Evolutionary conservation across 2,329 filamentous ascomycete species (phyloP).

Genomic region (Teratosphaeria destructans): DNA sequence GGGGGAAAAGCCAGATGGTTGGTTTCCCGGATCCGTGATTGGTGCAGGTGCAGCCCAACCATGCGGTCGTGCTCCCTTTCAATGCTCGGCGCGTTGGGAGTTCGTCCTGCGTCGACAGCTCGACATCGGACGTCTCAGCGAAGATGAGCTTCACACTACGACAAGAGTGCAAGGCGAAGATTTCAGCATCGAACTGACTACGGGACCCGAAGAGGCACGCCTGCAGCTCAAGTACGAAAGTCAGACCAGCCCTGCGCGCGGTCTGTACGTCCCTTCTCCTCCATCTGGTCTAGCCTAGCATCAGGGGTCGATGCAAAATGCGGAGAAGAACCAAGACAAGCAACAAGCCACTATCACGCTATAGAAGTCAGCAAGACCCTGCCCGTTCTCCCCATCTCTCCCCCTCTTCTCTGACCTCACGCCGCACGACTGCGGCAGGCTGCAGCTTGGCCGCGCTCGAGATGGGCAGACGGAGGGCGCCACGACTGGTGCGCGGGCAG

Average conservation of each 20-base stretch:
- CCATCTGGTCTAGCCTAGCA: constrained; percentile 5
- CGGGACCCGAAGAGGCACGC: neutral
- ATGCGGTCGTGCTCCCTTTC: neutral
- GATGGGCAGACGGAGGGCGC: neutral
- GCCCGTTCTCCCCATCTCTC: neutral
- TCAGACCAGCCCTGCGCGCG: neutral
- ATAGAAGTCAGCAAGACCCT: neutral
- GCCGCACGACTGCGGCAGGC: neutral
- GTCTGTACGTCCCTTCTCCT: neutral
- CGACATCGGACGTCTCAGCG: neutral
- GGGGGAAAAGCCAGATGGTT: constrained; percentile 5
- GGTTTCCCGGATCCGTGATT: neutral
- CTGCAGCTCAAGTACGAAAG: neutral
- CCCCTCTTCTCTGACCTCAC: neutral
- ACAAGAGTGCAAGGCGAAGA: neutral
- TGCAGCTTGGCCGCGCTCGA: neutral
- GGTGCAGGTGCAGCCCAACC: neutral
- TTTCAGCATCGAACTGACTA: neutral
- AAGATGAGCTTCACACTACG: neutral
- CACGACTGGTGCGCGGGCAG: neutral
- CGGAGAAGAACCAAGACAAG: constrained; percentile 4
- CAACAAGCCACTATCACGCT: neutral
- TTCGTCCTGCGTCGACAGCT: neutral
- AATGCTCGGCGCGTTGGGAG: neutral
- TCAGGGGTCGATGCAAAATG: constrained; percentile 8